Percentiles rank a stretch among this genome's conserved stretches.
These are phyloP conservation scores for Otatea glauca DNA, from an alignment of 176 grass and related monocot species.

Conservation along the genomic window DNA sequence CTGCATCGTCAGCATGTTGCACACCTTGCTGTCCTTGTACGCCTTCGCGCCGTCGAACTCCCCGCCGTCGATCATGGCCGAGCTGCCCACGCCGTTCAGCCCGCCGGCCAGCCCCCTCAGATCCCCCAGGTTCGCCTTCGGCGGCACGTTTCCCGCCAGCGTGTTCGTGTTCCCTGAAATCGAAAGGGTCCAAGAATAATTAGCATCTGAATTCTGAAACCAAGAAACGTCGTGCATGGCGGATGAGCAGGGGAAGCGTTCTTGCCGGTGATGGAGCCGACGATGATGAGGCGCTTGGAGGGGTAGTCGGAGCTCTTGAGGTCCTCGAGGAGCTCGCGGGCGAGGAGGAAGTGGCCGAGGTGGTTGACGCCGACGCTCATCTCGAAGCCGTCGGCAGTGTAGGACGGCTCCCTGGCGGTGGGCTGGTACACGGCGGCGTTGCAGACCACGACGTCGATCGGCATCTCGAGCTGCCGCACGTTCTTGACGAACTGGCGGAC, in stretches of 20 bases:
- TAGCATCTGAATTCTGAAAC: neutral
- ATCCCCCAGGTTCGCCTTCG: conserved; percentile 97
- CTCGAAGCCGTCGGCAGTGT: conserved; percentile 92
- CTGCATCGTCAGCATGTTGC: conserved; percentile 98
- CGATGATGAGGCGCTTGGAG: conserved; percentile 88
- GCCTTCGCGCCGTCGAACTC: conserved; percentile 95
- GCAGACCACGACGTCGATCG: conserved; percentile 91
- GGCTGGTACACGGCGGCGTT: conserved; percentile 96
- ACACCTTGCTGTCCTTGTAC: conserved; percentile 99
- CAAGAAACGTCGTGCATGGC: neutral
- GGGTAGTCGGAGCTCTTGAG: conserved; percentile 81
- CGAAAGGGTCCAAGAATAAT: neutral
- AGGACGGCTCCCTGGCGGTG: conserved; percentile 86
- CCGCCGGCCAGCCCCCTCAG: conserved; percentile 74
- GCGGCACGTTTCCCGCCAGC: conserved; percentile 81
- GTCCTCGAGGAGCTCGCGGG: conserved; percentile 71
- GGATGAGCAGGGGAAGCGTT: neutral
- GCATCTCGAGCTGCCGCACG: conserved; percentile 64
- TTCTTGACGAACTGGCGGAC: conserved; percentile 81
- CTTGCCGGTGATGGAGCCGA: conserved; percentile 93
- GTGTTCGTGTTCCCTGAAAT: conserved; percentile 92
- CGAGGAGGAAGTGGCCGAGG: conserved; percentile 92
- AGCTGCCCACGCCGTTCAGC: conserved; percentile 62
- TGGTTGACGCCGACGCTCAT: conserved; percentile 99
- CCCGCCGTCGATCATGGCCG: conserved; percentile 87